These are phyloP conservation scores for Pilatotrama ljubarskyi DNA, from an alignment of 768 basidiomycete genomes.

Conservation along the genomic window DNA sequence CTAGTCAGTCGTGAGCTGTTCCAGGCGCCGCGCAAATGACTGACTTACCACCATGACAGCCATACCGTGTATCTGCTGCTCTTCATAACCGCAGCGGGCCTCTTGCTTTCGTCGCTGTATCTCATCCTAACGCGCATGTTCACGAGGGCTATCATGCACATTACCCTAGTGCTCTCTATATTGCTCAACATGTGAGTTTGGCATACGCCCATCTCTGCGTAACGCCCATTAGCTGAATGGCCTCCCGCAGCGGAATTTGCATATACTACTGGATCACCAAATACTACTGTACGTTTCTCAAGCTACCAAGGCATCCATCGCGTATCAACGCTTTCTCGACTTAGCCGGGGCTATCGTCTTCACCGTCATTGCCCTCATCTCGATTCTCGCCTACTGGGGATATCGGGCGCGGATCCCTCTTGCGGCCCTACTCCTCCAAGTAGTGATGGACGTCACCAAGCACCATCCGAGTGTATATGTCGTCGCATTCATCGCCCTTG, in stretches of 20 bases:
- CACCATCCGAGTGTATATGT: conserved; percentile 79
- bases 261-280: conserved; percentile 73
- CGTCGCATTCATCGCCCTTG: conserved; percentile 71
- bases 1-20: conserved; percentile 43
- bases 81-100: conserved; percentile 65
- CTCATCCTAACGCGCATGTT: conserved; percentile 71
- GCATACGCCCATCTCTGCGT: no score
- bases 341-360: conserved; percentile 82
- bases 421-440: conserved; percentile 75
- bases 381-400: conserved; percentile 73
- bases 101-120: conserved; percentile 65
- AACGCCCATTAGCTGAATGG: background rate
- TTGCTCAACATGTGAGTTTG: conserved; percentile 59
- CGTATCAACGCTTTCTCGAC: background rate
- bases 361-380: conserved; percentile 75
- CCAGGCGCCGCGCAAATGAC: background rate
- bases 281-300: conserved; percentile 57
- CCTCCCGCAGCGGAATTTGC: conserved; percentile 58
- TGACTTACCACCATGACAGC: conserved; percentile 35
- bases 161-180: conserved; percentile 66
- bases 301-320: background rate
- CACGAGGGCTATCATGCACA: conserved; percentile 75
- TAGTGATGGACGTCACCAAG: conserved; percentile 82
- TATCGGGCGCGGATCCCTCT: conserved; percentile 75
- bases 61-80: conserved; percentile 78